Conservation (phyloP, 2,329 filamentous ascomycete species). For the Chalara sp. region DNA sequence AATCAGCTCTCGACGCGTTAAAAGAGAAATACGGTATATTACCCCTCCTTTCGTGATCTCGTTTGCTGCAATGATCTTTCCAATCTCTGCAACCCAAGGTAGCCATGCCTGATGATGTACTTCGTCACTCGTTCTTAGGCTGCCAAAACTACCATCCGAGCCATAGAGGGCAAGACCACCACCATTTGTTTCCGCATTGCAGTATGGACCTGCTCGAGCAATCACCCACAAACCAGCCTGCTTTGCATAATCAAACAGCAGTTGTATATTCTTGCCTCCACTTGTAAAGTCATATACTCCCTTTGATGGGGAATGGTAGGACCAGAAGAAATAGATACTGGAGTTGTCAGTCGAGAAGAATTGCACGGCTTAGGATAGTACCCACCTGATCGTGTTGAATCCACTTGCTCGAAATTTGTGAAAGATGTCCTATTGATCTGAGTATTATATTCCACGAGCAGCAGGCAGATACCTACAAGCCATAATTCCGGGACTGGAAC, state of each 20-base stretch:
- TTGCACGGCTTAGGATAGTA: neutral
- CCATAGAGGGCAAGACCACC: conserved; percentile 40
- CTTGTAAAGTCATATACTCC: conserved; percentile 43
- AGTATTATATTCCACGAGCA: neutral
- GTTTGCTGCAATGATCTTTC: conserved; percentile 40
- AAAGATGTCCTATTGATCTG: conserved; percentile 37
- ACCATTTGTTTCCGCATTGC: conserved; percentile 43
- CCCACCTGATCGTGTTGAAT: conserved; percentile 41
- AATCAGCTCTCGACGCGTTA: neutral
- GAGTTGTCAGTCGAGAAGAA: conserved; percentile 3
- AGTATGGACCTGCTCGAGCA: conserved; percentile 43
- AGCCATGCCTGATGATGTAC: conserved; percentile 39
- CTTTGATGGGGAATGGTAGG: conserved; percentile 38
- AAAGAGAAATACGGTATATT: conserved; percentile 3
- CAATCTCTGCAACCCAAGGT: conserved; percentile 39
- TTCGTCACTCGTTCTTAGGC: conserved; percentile 34
- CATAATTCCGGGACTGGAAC: conserved; percentile 48
- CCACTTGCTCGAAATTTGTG: conserved; percentile 47
- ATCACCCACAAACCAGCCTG: conserved; percentile 45
- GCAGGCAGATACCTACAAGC: conserved; percentile 23
- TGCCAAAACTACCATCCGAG: conserved; percentile 38
- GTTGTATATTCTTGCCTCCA: conserved; percentile 42
- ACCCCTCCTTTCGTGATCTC: conserved; percentile 42
- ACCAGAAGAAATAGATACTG: conserved; percentile 43
- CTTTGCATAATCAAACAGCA: conserved; percentile 43